Conservation (phyloP, 2,329 filamentous ascomycete species). For the Arthroderma uncinatum region DNA sequence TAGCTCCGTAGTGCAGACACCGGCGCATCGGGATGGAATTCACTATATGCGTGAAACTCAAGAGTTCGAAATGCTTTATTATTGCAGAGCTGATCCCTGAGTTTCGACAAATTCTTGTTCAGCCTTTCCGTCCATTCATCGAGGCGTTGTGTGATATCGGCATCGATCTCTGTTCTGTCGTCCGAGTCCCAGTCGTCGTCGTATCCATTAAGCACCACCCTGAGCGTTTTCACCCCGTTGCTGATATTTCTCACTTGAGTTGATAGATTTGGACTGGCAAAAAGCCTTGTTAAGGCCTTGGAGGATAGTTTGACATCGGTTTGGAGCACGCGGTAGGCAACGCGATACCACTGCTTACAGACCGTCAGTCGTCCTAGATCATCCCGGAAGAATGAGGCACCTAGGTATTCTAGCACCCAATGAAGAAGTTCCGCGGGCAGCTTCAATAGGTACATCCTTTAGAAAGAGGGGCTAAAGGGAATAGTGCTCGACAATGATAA, state of each 20-base stretch:
- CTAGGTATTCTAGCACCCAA: neutral
- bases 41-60: neutral
- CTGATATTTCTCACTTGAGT: neutral
- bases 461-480: no score
- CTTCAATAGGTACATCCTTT: neutral
- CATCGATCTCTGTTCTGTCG: no score
- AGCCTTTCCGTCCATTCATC: neutral
- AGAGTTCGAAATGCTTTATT: neutral
- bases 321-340: neutral
- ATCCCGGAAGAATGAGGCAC: conserved; percentile 1
- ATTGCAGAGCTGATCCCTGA: neutral
- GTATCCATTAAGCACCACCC: neutral
- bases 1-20: neutral
- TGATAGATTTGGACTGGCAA: neutral
- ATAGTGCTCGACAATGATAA: no score
- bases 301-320: neutral
- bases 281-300: neutral
- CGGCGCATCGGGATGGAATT: neutral
- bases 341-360: conserved; percentile 2
- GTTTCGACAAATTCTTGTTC: neutral
- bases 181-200: no score
- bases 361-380: conserved; percentile 3
- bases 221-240: neutral
- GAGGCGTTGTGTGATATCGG: neutral
- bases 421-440: conserved; percentile 4